phyloP scores from a whole-genome alignment of 179 eudicot species.

The Beta macrorhiza region DNA sequence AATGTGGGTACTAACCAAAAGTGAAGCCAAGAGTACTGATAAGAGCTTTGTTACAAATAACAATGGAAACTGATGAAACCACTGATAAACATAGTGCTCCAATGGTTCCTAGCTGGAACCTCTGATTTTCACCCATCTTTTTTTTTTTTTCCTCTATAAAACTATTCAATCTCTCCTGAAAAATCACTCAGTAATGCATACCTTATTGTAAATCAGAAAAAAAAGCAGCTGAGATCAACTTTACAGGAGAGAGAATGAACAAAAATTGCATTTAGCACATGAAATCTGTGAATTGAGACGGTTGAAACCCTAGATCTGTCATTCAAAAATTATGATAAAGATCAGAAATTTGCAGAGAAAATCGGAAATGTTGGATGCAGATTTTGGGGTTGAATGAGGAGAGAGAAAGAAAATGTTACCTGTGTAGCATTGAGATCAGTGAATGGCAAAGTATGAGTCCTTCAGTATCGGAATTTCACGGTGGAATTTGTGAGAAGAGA shows the following conservation, averaged over 20 bases:
- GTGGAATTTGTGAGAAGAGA: background rate
- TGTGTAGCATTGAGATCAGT: conserved; percentile 8
- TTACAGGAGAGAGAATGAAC: background rate
- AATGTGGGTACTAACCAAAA: conserved; percentile 46
- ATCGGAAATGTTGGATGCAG: background rate
- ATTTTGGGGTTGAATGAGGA: background rate
- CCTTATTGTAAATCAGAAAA: background rate
- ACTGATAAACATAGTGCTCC: conserved; percentile 69
- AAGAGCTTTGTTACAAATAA: conserved; percentile 70
- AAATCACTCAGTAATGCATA: background rate
- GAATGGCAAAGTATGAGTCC: background rate
- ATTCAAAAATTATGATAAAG: background rate
- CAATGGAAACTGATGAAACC: conserved; percentile 66
- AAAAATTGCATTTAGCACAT: background rate
- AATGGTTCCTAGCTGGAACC: conserved; percentile 61
- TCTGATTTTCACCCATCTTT: conserved; percentile 55
- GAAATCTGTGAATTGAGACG: background rate
- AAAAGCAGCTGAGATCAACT: background rate
- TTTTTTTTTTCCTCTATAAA: background rate
- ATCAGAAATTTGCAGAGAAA: background rate
- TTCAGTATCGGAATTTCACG: background rate
- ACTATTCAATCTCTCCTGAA: background rate
- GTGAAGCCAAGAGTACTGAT: conserved; percentile 65
- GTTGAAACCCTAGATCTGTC: conserved; percentile 17
- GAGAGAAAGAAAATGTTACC: background rate